Conservation (phyloP, 1,284 basidiomycete species). For the Ceratobasidium sp. region DNA sequence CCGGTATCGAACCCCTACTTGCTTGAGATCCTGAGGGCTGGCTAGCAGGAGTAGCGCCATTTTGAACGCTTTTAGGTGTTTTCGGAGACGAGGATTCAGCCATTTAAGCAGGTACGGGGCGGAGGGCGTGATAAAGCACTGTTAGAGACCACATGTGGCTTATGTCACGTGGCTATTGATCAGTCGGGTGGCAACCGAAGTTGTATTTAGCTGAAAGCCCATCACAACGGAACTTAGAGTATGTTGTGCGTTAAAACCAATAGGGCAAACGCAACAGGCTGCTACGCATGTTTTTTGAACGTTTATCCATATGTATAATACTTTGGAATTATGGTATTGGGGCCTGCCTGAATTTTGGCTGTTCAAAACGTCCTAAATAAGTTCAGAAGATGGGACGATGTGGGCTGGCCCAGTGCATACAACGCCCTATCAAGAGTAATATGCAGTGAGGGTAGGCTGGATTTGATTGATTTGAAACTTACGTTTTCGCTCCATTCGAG, state of each 20-base stretch:
- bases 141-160: not conserved
- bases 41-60: not conserved
- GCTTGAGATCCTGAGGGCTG: not conserved
- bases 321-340: too few relatives aligned
- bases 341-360: too few relatives aligned
- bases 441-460: too few relatives aligned
- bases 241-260: too few relatives aligned
- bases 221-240: too few relatives aligned
- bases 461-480: not conserved
- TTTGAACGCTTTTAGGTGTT: not conserved
- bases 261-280: too few relatives aligned
- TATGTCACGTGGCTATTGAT: not conserved
- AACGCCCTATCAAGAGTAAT: conserved; percentile 2
- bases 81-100: not conserved
- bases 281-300: too few relatives aligned
- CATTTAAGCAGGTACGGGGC: not conserved
- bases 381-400: not conserved
- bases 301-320: too few relatives aligned
- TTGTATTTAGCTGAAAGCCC: too few relatives aligned
- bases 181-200: too few relatives aligned
- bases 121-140: not conserved
- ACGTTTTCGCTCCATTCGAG: conserved; percentile 44
- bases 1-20: not conserved
- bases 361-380: too few relatives aligned
- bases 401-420: not conserved